Evolutionary conservation across 148 eudicot species (phyloP), one percentile per base, ranked within the genome.

Genomic region (Vaccinium darrowii): DNA sequence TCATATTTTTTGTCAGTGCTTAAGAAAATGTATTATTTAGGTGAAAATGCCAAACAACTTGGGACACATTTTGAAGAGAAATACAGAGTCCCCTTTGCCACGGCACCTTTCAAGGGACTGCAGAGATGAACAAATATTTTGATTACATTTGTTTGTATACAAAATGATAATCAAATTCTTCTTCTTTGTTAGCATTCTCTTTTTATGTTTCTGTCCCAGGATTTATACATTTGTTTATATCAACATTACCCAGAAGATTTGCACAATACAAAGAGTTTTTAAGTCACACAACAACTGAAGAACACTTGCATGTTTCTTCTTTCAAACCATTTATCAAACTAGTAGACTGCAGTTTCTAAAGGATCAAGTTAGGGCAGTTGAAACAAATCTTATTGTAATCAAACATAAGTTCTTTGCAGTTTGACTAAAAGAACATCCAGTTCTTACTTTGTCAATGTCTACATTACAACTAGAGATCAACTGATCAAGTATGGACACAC

Each of bases 301-400:
- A 13, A 21, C 23, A 71, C 5, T 67, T 30, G 47, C n/a, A 9
- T 82, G 16, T 16, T 71, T 51, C 63, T 51, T 82, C 84, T 71
- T 9, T 82, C 78, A 82, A 14, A 71, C 36, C 78, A 69, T 51
- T 8, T 49, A 50, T 33, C 84, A 69, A 69, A 82, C 50, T 71
- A 19, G 63, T 30, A 71, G 77, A 81, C 58, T 81, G 76, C 84
- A 47, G 60, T 67, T 81, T 16, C 19, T 52, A 6, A 23, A 79
- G 47, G 49, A 56, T 54, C 81, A 78, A 52, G 39, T 62, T 21
- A 51, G 58, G 80, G 39, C 49, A 50, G 51, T 51, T 23, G 78
- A 19, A 36, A 43, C 79, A 76, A 63, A 76, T 53, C 57, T 53
- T 27, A 13, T 19, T 51, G 58, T 1, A 39, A 49, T 19, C 53